These are phyloP conservation scores for Cornus controversa DNA, from an alignment of 148 eudicot genomes.

Conservation along the genomic window DNA sequence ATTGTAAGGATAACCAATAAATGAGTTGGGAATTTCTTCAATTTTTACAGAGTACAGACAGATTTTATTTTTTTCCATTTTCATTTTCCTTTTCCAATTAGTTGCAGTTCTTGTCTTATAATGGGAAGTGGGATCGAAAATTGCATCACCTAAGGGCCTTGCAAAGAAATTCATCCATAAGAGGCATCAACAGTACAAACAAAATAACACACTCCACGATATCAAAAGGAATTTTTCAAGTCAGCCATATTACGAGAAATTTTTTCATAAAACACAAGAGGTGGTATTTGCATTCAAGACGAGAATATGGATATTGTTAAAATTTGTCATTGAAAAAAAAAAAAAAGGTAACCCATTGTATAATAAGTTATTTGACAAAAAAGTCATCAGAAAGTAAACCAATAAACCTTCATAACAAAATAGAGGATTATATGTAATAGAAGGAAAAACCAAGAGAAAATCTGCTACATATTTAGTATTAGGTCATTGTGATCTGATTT, in stretches of 20 bases:
- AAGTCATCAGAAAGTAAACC: not conserved
- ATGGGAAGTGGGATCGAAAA: too few species aligned
- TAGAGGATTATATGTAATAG: not conserved
- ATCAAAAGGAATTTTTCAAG: not conserved
- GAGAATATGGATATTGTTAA: too few species aligned
- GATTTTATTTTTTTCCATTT: too few species aligned
- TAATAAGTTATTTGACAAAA: not conserved
- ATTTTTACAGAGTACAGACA: too few species aligned
- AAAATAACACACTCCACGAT: not conserved
- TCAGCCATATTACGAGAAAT: not conserved
- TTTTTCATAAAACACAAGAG: not conserved
- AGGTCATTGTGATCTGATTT: not conserved
- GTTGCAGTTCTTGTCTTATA: too few species aligned
- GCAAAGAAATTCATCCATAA: not conserved
- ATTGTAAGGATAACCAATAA: not conserved
- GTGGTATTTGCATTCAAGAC: too few species aligned
- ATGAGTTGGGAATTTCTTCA: too few species aligned
- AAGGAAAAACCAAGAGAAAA: not conserved
- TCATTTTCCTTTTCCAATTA: too few species aligned
- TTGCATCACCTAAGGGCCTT: too few species aligned
- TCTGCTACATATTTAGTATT: not conserved
- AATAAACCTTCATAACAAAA: not conserved
- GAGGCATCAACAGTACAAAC: not conserved
- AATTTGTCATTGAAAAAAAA: too few species aligned
- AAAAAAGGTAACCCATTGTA: too few species aligned